These are phyloP conservation scores for Brassica balearica DNA, from an alignment of 441 rosid species.

Conservation along the genomic window DNA sequence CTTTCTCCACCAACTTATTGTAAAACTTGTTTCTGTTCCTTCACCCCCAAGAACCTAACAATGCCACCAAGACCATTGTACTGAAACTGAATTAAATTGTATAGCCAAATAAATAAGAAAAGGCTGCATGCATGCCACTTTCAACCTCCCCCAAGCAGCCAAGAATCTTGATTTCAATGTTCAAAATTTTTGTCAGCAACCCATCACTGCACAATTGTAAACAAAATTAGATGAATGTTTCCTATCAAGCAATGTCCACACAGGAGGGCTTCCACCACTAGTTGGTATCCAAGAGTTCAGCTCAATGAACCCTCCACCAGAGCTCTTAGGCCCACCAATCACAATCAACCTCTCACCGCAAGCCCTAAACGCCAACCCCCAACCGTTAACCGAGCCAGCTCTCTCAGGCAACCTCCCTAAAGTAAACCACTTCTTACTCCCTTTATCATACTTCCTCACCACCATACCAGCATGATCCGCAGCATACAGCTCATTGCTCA, in stretches of 20 bases:
- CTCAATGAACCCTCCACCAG: constrained; percentile 60
- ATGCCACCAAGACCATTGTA: neutral
- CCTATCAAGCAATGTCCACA: constrained; percentile 55
- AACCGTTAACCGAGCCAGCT: constrained; percentile 60
- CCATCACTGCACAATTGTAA: constrained; percentile 66
- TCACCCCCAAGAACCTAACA: no score
- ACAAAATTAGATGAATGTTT: constrained; percentile 59
- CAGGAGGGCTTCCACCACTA: constrained; percentile 44
- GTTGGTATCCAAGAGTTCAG: constrained; percentile 62
- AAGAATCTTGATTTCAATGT: constrained; percentile 62
- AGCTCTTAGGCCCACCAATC: constrained; percentile 62
- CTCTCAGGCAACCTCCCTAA: constrained; percentile 60
- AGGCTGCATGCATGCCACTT: neutral
- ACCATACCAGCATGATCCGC: constrained; percentile 59
- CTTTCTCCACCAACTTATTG: neutral
- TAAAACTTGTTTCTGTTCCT: constrained; percentile 4
- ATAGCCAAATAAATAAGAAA: constrained; percentile 27
- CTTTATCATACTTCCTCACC: constrained; percentile 59
- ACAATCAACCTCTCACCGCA: constrained; percentile 61
- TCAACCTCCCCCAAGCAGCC: constrained; percentile 49
- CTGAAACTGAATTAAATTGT: neutral
- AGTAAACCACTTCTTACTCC: constrained; percentile 52
- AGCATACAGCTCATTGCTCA: constrained; percentile 53
- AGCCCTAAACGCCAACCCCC: constrained; percentile 71
- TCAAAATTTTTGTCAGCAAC: constrained; percentile 47